Evolutionary conservation across 345 rosid genomes (phyloP), one percentile per base, ranked within the genome.

Genomic region (Populus simonii): DNA sequence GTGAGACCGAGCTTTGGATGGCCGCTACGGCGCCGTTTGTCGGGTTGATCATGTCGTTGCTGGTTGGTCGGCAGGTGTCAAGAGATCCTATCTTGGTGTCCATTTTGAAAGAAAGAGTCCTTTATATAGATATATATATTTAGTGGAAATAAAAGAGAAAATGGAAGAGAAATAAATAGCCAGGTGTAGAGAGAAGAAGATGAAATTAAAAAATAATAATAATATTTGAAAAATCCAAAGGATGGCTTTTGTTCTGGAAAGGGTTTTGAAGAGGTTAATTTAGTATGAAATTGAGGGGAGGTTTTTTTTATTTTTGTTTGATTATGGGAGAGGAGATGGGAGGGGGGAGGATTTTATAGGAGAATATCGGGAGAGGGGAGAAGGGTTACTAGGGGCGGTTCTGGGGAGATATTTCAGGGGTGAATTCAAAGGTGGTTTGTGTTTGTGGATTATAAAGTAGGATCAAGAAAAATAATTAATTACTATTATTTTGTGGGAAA

Each of bases 1-100:
- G 79, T 6, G 82, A 12, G 66, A 69, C 69, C 18, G 86, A 68
- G 72, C n/a, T 22, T 51, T 84, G 89, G 76, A 89, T 76, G 68
- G 87, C 49, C 8, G 85, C 35, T 27, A 86, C 89, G 76, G 79
- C 10, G 71, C 81, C 87, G 67, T 82, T 88, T 1, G 91, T 70
- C 0, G 87, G 81, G 35, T 72, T 7, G 43, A 86, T 84, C 72
- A 91, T 16, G 84, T 89, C 89, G 80, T 20, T 68, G 75, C 59
- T 49, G 7, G 83, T 16, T 3, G 91, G 89, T 65, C 79, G 87
- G 74, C 83, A 80, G 17, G 84, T 31, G 74, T 83, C 89, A 17
- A 89, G 62, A 31, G 93, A 79, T 59, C 92, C 92, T 47, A 90
- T 83, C 59, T 13, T 77, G 12, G 86, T 83, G 79, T 89, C 96